A percentile compares a stretch with the other conserved stretches of the same genome.
phyloP scores from a whole-genome alignment of 169 alveolate species.

The Prorocentrum cordatum region DNA sequence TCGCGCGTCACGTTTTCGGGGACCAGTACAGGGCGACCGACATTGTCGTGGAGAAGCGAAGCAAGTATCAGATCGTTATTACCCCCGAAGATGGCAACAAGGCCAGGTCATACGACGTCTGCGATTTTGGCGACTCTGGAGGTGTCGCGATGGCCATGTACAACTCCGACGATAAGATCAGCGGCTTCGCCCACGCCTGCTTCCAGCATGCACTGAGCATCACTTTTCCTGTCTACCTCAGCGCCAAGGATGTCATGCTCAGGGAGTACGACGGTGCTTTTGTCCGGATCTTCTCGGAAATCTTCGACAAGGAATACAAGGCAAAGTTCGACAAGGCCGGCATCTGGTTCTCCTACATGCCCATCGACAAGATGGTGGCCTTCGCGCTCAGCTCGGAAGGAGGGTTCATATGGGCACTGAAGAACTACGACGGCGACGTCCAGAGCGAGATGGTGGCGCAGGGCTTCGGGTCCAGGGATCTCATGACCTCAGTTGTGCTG shows the following conservation, averaged over 20 bases:
- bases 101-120: slow-evolving; percentile 70
- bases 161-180: slow-evolving; percentile 87
- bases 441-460: slow-evolving; percentile 92
- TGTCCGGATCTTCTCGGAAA: slow-evolving; percentile 86
- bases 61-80: slow-evolving; percentile 82
- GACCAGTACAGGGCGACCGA: slow-evolving; percentile 91
- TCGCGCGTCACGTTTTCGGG: slow-evolving; percentile 94
- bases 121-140: slow-evolving; percentile 87
- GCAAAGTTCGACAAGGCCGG: slow-evolving; percentile 80
- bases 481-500: slow-evolving; percentile 91
- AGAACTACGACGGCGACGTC: slow-evolving; percentile 95
- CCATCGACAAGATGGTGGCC: slow-evolving; percentile 97
- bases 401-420: slow-evolving; percentile 98
- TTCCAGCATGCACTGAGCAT: slow-evolving; percentile 83
- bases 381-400: slow-evolving; percentile 87
- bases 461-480: slow-evolving; percentile 89
- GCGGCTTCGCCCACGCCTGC: slow-evolving; percentile 87
- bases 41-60: slow-evolving; percentile 80
- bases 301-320: slow-evolving; percentile 84
- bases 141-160: slow-evolving; percentile 92
- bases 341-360: slow-evolving; percentile 74
- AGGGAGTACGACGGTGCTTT: slow-evolving; percentile 90
- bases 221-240: slow-evolving; percentile 85
- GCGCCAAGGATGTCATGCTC: slow-evolving; percentile 89
- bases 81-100: slow-evolving; percentile 80